phyloP scores from a whole-genome alignment of 2,329 filamentous ascomycete genomes.

The Claviceps sp. region DNA sequence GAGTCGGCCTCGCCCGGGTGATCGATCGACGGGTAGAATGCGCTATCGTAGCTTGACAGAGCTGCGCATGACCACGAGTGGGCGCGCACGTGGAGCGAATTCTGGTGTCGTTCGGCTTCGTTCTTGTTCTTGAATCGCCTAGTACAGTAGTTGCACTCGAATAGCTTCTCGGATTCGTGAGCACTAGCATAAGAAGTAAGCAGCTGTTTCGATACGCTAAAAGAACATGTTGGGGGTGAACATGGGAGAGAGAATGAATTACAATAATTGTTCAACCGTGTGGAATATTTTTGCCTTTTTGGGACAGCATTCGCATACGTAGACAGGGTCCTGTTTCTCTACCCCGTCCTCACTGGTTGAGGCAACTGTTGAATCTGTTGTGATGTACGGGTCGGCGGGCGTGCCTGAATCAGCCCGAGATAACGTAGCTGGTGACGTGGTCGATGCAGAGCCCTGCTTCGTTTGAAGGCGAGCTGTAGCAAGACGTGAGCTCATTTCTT shows the following conservation, averaged over 20 bases:
- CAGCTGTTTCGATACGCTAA: not conserved
- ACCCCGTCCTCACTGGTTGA: slow-evolving; percentile 21
- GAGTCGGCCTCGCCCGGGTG: slow-evolving; percentile 58
- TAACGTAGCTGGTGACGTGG: slow-evolving; percentile 24
- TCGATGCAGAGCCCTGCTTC: slow-evolving; percentile 23
- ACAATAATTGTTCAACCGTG: slow-evolving; percentile 71
- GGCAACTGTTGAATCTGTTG: slow-evolving; percentile 30
- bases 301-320: slow-evolving; percentile 84
- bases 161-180: slow-evolving; percentile 92
- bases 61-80: slow-evolving; percentile 97
- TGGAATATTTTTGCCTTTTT: slow-evolving; percentile 97
- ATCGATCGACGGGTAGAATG: slow-evolving; percentile 70
- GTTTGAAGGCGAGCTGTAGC: slow-evolving; percentile 37
- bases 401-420: slow-evolving; percentile 35
- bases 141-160: slow-evolving; percentile 80
- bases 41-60: slow-evolving; percentile 61
- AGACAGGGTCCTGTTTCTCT: slow-evolving; percentile 22
- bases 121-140: slow-evolving; percentile 99
- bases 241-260: slow-evolving; percentile 20
- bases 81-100: slow-evolving; percentile 79
- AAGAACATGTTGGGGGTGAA: not conserved
- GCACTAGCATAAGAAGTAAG: slow-evolving; percentile 36
- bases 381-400: slow-evolving; percentile 28
- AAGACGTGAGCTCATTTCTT: slow-evolving; percentile 36
- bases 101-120: slow-evolving; percentile 90